phyloP scores from a whole-genome alignment of 441 rosid genomes.

The Pelargonium australe region DNA sequence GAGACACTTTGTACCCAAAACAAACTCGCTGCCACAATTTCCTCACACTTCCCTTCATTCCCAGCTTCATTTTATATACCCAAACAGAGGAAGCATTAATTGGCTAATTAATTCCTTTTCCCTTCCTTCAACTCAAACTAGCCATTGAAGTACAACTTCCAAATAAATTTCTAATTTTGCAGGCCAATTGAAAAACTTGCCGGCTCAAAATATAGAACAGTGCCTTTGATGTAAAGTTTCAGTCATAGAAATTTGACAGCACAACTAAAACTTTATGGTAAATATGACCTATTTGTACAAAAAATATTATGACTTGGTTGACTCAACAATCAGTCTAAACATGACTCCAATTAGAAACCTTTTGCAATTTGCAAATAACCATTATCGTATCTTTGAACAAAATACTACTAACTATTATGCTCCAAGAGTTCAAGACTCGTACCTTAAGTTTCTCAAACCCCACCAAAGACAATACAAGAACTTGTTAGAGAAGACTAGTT shows the following conservation, averaged over 20 bases:
- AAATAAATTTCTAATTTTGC: neutral
- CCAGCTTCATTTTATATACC: too few relatives aligned
- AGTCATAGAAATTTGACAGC: too few relatives aligned
- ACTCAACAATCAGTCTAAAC: neutral
- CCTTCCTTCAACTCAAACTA: neutral
- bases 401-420: neutral
- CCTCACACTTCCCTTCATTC: too few relatives aligned
- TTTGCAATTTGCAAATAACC: neutral
- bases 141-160: neutral
- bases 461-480: constrained; percentile 94
- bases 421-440: constrained; percentile 13
- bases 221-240: neutral
- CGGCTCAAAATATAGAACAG: neutral
- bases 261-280: neutral
- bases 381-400: constrained; percentile 8
- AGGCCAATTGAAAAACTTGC: neutral
- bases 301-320: neutral
- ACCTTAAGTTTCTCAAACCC: constrained; percentile 94
- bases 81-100: too few relatives aligned
- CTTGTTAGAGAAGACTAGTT: constrained; percentile 51
- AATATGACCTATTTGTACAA: neutral
- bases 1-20: too few relatives aligned
- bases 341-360: too few relatives aligned
- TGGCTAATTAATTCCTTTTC: neutral
- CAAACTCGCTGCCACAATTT: too few relatives aligned